Conservation (phyloP, 768 basidiomycete genomes). For the Termitomyces sp. region DNA sequence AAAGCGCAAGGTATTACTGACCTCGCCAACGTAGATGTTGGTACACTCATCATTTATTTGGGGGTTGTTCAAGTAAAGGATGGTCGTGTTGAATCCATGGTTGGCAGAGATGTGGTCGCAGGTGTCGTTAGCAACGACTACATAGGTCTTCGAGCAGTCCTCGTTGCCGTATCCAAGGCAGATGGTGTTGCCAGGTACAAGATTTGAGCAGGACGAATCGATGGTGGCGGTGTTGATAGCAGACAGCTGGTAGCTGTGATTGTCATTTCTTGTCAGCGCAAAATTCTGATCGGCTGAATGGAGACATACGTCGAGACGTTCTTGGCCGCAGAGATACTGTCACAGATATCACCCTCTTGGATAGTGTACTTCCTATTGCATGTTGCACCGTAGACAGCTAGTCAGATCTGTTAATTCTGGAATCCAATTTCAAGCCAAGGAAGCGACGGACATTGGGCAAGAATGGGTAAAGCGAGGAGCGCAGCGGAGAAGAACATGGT, state of each 20-base stretch:
- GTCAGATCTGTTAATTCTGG: not conserved
- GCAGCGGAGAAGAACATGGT: conserved; percentile 27
- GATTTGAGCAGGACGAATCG: conserved; percentile 52
- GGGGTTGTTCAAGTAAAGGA: conserved; percentile 68
- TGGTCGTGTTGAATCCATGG: conserved; percentile 42
- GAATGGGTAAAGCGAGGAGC: conserved; percentile 39
- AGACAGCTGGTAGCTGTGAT: conserved; percentile 65
- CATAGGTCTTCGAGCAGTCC: conserved; percentile 61
- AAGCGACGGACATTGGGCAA: conserved; percentile 35
- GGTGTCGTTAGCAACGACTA: conserved; percentile 48
- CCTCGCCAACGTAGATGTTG: conserved; percentile 77
- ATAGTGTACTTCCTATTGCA: conserved; percentile 65
- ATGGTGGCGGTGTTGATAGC: conserved; percentile 49
- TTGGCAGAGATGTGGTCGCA: conserved; percentile 44
- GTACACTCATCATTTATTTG: conserved; percentile 49
- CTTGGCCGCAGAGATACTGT: conserved; percentile 55
- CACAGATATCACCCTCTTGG: conserved; percentile 54
- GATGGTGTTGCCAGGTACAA: conserved; percentile 39
- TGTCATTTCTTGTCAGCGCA: conserved; percentile 1
- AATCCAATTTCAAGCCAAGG: not conserved
- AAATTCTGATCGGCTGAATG: not conserved
- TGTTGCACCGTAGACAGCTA: conserved; percentile 27
- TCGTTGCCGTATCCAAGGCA: conserved; percentile 56
- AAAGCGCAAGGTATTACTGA: conserved; percentile 23
- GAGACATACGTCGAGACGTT: conserved; percentile 56